A percentile compares a stretch with the other conserved stretches of the same genome.
These are phyloP conservation scores for Melastoma candidum DNA, from an alignment of 441 rosid species.

Conservation along the genomic window DNA sequence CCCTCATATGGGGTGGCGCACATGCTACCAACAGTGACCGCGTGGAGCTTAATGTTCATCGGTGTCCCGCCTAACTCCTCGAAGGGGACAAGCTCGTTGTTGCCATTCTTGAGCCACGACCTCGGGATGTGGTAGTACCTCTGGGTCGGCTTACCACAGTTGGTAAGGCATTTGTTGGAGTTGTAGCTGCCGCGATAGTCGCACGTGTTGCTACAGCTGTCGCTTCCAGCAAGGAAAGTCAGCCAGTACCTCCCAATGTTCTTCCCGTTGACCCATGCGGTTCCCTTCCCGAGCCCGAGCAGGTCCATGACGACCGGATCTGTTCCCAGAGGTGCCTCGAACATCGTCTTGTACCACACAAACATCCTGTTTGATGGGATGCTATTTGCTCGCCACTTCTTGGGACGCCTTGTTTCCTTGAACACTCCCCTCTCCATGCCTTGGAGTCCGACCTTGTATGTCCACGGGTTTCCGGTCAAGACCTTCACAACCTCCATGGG, in stretches of 20 bases:
- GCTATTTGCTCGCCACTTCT: constrained; percentile 18
- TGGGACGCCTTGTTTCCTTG: constrained; percentile 8
- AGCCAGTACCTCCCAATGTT: constrained; percentile 55
- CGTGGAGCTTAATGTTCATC: constrained; percentile 23
- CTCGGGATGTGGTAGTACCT: constrained; percentile 21
- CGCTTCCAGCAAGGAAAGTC: constrained; percentile 13
- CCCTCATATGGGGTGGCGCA: too few species aligned
- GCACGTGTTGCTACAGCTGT: constrained; percentile 27
- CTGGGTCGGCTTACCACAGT: constrained; percentile 28
- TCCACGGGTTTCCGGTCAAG: constrained; percentile 30
- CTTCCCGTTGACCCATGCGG: constrained; percentile 46
- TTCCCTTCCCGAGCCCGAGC: constrained; percentile 41
- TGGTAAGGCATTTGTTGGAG: constrained; percentile 20
- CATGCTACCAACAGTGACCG: constrained; percentile 17
- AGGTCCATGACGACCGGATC: constrained; percentile 50
- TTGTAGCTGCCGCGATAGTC: constrained; percentile 32
- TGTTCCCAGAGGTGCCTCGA: constrained; percentile 32
- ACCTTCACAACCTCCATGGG: constrained; percentile 18
- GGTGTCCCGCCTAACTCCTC: constrained; percentile 46
- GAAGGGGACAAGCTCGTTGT: constrained; percentile 24
- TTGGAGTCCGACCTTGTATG: constrained; percentile 40
- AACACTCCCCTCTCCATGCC: constrained; percentile 20
- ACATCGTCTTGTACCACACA: constrained; percentile 47
- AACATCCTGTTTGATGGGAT: constrained; percentile 24
- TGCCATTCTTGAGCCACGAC: background rate